Conservation (phyloP, 768 basidiomycete genomes). For the Lactarius hengduanensis region DNA sequence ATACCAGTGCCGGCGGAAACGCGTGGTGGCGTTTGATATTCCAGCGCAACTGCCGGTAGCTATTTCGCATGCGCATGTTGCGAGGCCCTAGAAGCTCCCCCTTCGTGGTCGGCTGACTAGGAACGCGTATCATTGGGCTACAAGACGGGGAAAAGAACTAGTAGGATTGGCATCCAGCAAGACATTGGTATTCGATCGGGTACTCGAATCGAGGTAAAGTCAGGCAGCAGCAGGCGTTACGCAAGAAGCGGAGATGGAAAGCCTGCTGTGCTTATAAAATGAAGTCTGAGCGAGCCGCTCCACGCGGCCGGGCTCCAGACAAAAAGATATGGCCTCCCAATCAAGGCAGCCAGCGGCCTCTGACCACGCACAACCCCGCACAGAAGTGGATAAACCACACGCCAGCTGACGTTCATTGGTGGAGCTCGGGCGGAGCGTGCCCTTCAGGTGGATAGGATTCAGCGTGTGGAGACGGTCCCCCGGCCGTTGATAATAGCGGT, state of each 20-base stretch:
- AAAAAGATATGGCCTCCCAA: slow-evolving; percentile 3
- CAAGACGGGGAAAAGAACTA: slow-evolving; percentile 4
- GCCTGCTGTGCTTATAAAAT: slow-evolving; percentile 17
- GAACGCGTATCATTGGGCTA: slow-evolving; percentile 7
- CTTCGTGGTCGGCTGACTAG: not conserved
- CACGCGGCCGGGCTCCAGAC: slow-evolving; percentile 7
- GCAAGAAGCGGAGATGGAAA: slow-evolving; percentile 1
- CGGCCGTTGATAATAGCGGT: slow-evolving; percentile 13
- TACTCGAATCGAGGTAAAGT: slow-evolving; percentile 18
- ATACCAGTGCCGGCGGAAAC: not conserved
- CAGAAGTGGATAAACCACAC: slow-evolving; percentile 1
- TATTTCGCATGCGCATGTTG: not conserved
- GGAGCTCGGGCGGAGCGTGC: slow-evolving; percentile 16
- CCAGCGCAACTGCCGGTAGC: not conserved
- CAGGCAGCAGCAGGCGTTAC: slow-evolving; percentile 1
- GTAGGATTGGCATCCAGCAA: slow-evolving; percentile 17
- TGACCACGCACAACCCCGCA: slow-evolving; percentile 6
- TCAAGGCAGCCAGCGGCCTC: not conserved
- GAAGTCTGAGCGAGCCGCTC: slow-evolving; percentile 4
- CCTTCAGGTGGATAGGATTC: slow-evolving; percentile 16
- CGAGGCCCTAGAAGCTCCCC: slow-evolving; percentile 4
- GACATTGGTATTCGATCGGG: slow-evolving; percentile 12
- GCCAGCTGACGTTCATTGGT: slow-evolving; percentile 9
- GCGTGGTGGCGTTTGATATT: not conserved
- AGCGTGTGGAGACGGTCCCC: slow-evolving; percentile 11